Evolutionary conservation across 225 moss, liverwort and hornwort genomes (phyloP).

Genomic region (Ulota crispa): DNA sequence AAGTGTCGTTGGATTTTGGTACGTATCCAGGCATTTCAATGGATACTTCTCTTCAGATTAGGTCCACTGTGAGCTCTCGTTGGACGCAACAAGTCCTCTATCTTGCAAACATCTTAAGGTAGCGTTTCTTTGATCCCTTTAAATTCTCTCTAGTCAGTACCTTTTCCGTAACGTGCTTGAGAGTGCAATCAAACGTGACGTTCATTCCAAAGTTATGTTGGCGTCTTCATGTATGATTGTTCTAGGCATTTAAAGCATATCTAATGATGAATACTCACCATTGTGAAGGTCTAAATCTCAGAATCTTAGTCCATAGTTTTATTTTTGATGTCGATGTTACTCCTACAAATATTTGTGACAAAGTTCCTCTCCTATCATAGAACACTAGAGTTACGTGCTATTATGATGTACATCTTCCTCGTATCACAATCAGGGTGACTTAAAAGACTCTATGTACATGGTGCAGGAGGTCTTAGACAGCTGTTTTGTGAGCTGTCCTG

Average conservation of each 20-base stretch:
- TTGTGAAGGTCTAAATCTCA: slow-evolving; percentile 1
- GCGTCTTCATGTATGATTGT: neutral
- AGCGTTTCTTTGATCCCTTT: slow-evolving; percentile 8
- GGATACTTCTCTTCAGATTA: slow-evolving; percentile 68
- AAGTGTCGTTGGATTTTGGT: slow-evolving; percentile 1
- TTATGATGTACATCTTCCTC: neutral
- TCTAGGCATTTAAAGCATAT: neutral
- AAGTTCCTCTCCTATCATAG: neutral
- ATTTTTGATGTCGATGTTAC: neutral
- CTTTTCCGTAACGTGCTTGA: neutral
- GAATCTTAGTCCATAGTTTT: neutral
- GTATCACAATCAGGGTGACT: slow-evolving; percentile 8
- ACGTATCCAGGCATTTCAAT: slow-evolving; percentile 72
- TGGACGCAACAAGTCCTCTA: slow-evolving; percentile 5
- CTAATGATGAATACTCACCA: neutral
- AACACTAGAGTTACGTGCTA: neutral
- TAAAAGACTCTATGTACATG: neutral
- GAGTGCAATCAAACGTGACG: neutral
- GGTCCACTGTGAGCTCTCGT: slow-evolving; percentile 16
- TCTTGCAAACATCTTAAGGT: slow-evolving; percentile 27
- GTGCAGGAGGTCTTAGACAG: slow-evolving; percentile 23
- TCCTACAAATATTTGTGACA: neutral
- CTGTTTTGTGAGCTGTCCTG: neutral
- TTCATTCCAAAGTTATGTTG: neutral
- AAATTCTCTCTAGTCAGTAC: neutral